These are phyloP conservation scores for Backusella parvicylindrica DNA, from an alignment of 192 early-diverging fungal genomes.

Conservation along the genomic window DNA sequence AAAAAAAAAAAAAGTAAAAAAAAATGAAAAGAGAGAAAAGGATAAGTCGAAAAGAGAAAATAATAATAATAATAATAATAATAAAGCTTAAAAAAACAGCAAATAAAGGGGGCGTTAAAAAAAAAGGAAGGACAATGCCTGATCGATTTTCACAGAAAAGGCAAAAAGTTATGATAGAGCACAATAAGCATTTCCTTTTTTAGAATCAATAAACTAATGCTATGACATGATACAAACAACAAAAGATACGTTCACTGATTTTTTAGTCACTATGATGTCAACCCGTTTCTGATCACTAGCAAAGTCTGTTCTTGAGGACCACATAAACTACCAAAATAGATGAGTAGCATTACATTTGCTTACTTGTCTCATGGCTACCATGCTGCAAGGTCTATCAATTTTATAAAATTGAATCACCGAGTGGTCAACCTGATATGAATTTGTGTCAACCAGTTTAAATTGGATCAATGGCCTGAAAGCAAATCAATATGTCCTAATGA, in stretches of 20 bases:
- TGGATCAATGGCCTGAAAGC: not conserved
- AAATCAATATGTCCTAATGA: not conserved
- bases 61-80: not conserved
- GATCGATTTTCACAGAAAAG: not conserved
- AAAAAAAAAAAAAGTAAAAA: constrained; percentile 9
- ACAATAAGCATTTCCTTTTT: constrained; percentile 3
- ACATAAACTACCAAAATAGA: not conserved
- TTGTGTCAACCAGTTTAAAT: not conserved
- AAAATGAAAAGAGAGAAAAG: constrained; percentile 3
- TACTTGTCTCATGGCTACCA: not conserved
- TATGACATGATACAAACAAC: not conserved
- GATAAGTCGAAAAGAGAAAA: constrained; percentile 5
- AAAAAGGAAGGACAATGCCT: not conserved
- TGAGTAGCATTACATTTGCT: not conserved
- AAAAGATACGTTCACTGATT: not conserved
- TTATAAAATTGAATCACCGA: not conserved
- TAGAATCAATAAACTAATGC: not conserved
- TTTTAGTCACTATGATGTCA: not conserved
- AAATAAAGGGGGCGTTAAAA: not conserved
- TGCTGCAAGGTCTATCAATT: not conserved
- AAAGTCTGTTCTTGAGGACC: not conserved
- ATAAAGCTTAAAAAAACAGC: not conserved
- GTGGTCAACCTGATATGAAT: too few species aligned
- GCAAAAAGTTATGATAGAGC: not conserved
- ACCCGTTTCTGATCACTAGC: not conserved